These are phyloP conservation scores for Fusarium sp. DNA, from an alignment of 2,329 filamentous ascomycete species.

Conservation along the genomic window DNA sequence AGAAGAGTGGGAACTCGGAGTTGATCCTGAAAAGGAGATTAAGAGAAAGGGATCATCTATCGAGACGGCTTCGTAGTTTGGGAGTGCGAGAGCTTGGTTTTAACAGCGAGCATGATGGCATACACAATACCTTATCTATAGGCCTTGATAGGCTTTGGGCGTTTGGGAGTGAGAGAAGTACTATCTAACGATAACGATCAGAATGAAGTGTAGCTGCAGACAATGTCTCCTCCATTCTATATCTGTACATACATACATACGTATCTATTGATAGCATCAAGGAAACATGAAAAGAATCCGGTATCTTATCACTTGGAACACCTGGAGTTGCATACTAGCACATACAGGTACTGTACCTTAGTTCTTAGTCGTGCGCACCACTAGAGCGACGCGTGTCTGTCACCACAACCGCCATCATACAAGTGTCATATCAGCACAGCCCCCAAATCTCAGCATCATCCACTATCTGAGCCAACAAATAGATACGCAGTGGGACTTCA, in stretches of 20 bases:
- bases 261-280: slow-evolving; percentile 1
- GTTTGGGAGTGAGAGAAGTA: slow-evolving; percentile 1
- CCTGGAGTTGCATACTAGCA: too few species aligned
- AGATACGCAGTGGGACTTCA: background rate
- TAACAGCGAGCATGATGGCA: slow-evolving; percentile 15
- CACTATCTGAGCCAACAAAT: background rate
- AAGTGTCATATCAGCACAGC: slow-evolving; percentile 1
- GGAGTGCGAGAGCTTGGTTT: background rate
- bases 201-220: slow-evolving; percentile 5
- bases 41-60: slow-evolving; percentile 25
- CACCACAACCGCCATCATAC: background rate
- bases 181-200: slow-evolving; percentile 5
- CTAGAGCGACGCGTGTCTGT: background rate
- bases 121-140: background rate
- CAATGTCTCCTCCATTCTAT: background rate
- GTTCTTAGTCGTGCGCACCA: background rate
- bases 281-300: slow-evolving; percentile 1
- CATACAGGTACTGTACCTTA: too few species aligned
- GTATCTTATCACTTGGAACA: background rate
- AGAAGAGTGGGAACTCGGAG: slow-evolving; percentile 49
- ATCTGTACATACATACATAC: slow-evolving; percentile 10
- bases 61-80: slow-evolving; percentile 15
- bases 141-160: background rate
- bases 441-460: slow-evolving; percentile 2
- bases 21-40: slow-evolving; percentile 33